Conservation (phyloP, 345 rosid genomes). For the Boechera retrofracta region DNA sequence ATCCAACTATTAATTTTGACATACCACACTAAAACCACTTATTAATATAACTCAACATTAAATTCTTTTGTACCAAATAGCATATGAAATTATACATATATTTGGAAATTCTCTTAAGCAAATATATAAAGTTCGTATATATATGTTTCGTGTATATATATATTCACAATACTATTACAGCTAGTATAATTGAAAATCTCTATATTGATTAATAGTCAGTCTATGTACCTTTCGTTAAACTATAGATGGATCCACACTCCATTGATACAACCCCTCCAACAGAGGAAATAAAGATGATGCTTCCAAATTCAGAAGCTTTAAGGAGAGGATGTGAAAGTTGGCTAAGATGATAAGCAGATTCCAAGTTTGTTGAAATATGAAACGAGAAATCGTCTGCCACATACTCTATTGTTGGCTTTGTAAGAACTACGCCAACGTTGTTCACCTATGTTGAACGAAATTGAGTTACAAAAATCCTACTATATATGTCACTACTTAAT, state of each 20-base stretch:
- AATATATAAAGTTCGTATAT: neutral
- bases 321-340: constrained; percentile 39
- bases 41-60: neutral
- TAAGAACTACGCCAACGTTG: neutral
- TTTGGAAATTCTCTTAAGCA: neutral
- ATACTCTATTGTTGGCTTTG: constrained; percentile 27
- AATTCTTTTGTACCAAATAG: neutral
- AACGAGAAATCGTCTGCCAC: constrained; percentile 16
- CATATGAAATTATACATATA: neutral
- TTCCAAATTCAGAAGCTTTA: constrained; percentile 29
- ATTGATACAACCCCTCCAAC: constrained; percentile 25
- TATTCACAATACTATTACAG: neutral
- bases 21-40: neutral
- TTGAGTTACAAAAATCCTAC: neutral
- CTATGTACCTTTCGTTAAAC: constrained; percentile 30
- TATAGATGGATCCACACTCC: constrained; percentile 27
- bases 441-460: constrained; percentile 22
- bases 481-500: neutral
- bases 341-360: constrained; percentile 29
- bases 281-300: constrained; percentile 24
- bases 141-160: too few relatives aligned
- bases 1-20: neutral
- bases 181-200: neutral
- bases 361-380: constrained; percentile 25
- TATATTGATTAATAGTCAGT: neutral